A percentile compares a stretch with the other conserved stretches of the same genome.
These are phyloP conservation scores for Aeschynomene evenia DNA, from an alignment of 306 rosid species.

Conservation along the genomic window DNA sequence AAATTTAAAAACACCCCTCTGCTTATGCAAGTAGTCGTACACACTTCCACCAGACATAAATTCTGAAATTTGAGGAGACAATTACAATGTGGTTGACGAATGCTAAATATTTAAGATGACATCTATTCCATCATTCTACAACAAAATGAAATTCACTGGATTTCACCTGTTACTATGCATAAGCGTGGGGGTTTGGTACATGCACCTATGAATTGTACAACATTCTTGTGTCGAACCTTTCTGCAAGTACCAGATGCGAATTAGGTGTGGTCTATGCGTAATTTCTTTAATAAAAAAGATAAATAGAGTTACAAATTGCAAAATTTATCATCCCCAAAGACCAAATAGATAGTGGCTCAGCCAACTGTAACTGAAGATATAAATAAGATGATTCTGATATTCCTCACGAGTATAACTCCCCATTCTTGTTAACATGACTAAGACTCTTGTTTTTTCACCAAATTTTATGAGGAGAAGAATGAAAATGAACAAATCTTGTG, in stretches of 20 bases:
- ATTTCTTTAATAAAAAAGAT: background rate
- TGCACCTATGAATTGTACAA: conserved; percentile 99
- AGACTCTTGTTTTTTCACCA: background rate
- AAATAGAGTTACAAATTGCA: background rate
- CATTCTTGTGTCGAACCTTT: conserved; percentile 98
- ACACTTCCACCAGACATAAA: conserved; percentile 98
- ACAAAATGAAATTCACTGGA: conserved; percentile 12
- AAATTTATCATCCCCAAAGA: background rate
- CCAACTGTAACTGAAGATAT: background rate
- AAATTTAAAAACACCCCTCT: conserved; percentile 81
- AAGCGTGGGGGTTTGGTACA: conserved; percentile 86
- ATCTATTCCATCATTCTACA: background rate
- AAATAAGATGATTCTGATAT: background rate
- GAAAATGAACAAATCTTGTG: background rate
- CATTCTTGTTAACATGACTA: background rate
- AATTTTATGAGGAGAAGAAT: background rate
- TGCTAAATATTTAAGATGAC: conserved; percentile 12
- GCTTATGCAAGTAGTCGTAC: conserved; percentile 94
- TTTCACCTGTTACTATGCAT: conserved; percentile 91
- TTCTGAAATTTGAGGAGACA: conserved; percentile 51
- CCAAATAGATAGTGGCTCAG: background rate
- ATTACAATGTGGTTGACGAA: conserved; percentile 1
- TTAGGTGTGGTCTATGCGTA: conserved; percentile 5
- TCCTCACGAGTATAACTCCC: background rate
- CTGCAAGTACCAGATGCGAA: conserved; percentile 50